These are phyloP conservation scores for Coriolopsis trogii DNA, from an alignment of 1,284 basidiomycete species.

Conservation along the genomic window DNA sequence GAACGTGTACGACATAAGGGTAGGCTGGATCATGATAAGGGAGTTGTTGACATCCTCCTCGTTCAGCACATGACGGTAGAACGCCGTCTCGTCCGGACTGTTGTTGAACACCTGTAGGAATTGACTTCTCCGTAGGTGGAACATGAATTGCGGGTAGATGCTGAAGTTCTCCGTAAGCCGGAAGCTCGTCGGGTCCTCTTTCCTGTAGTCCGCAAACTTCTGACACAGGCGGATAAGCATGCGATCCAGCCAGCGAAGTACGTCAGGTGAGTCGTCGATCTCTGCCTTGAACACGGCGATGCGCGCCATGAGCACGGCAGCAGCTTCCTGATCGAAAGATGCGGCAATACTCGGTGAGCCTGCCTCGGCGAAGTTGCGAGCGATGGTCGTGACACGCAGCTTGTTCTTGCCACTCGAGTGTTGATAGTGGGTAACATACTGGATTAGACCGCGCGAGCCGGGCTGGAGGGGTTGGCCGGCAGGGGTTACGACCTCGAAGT, in stretches of 20 bases:
- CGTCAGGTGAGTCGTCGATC: slow-evolving; percentile 98
- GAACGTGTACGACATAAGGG: slow-evolving; percentile 98
- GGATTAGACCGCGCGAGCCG: slow-evolving; percentile 93
- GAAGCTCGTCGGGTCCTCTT: slow-evolving; percentile 97
- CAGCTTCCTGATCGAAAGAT: slow-evolving; percentile 98
- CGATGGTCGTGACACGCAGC: slow-evolving; percentile 94
- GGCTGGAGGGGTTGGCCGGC: slow-evolving; percentile 92
- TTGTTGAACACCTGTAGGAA: slow-evolving; percentile 99
- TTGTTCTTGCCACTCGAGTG: slow-evolving; percentile 95
- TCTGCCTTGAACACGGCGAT: slow-evolving; percentile 99
- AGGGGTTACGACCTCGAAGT: slow-evolving; percentile 99
- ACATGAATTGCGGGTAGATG: slow-evolving; percentile 99
- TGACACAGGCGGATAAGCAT: slow-evolving; percentile 99
- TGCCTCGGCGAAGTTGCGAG: slow-evolving; percentile 96
- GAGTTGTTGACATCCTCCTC: slow-evolving; percentile 99
- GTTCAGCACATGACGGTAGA: slow-evolving; percentile 96
- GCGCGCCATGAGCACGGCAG: slow-evolving; percentile 97
- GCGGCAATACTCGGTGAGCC: slow-evolving; percentile 92
- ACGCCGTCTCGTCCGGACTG: slow-evolving; percentile 99
- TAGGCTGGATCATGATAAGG: slow-evolving; percentile 99
- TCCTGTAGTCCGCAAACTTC: slow-evolving; percentile 99
- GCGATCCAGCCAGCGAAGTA: slow-evolving; percentile 95
- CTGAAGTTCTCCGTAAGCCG: slow-evolving; percentile 94
- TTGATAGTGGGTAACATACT: slow-evolving; percentile 99
- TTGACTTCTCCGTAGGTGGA: slow-evolving; percentile 96